phyloP scores from a whole-genome alignment of 1,284 basidiomycete species.

The Wolfiporia cocos region DNA sequence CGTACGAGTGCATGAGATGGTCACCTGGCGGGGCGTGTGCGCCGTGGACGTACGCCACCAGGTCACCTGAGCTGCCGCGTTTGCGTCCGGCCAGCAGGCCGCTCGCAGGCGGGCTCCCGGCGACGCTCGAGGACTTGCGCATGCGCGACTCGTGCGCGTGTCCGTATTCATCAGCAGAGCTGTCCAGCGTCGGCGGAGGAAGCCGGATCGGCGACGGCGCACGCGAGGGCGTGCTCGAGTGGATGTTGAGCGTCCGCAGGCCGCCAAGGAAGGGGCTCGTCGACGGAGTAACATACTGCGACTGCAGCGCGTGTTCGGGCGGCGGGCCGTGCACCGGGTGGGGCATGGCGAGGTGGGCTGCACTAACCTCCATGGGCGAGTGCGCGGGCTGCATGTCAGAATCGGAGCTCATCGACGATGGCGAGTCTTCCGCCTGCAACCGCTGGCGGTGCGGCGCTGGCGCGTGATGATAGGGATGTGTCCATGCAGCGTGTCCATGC shows the following conservation, averaged over 20 bases:
- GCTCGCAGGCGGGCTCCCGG: conserved; percentile 35
- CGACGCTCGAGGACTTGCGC: conserved; percentile 25
- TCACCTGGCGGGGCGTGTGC: conserved; percentile 5
- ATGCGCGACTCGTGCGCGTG: conserved; percentile 15
- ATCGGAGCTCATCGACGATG: conserved; percentile 65
- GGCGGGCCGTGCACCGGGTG: conserved; percentile 20
- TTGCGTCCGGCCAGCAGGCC: conserved; percentile 24
- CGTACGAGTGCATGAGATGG: conserved; percentile 10
- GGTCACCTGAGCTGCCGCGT: conserved; percentile 27
- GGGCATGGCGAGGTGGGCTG: conserved; percentile 8
- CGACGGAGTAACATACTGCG: conserved; percentile 40
- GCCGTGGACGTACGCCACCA: conserved; percentile 16
- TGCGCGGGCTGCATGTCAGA: conserved; percentile 41
- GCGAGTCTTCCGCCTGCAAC: conserved; percentile 47
- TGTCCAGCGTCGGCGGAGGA: conserved; percentile 40
- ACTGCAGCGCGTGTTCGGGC: conserved; percentile 4
- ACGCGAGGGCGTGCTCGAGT: conserved; percentile 57
- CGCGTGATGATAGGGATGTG: conserved; percentile 36
- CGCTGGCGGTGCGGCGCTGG: conserved; percentile 28
- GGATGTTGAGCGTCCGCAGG: conserved; percentile 68
- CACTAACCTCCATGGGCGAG: conserved; percentile 17
- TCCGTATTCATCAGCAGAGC: conserved; percentile 27
- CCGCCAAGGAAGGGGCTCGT: conserved; percentile 84
- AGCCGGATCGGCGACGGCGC: conserved; percentile 63
- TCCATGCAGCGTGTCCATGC: conserved; percentile 26